A percentile compares a stretch with the other conserved stretches of the same genome.
phyloP scores from a whole-genome alignment of 2,329 filamentous ascomycete genomes.

The Penicillium sp. region DNA sequence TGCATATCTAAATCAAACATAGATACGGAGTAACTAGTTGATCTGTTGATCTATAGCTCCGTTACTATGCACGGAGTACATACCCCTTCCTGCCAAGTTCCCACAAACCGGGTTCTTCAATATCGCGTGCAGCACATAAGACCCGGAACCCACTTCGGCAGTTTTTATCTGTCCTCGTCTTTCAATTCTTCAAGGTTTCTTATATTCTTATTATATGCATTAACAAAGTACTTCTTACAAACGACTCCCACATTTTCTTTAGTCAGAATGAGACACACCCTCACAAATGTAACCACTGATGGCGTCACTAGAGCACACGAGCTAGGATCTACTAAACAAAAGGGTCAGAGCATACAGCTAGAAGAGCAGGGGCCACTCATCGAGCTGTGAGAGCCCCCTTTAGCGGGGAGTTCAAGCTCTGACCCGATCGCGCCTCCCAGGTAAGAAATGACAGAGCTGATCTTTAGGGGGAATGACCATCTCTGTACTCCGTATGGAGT shows the following conservation, averaged over 20 bases:
- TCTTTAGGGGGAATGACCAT: neutral
- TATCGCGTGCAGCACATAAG: constrained; percentile 9
- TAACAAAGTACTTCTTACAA: neutral
- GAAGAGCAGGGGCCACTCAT: constrained; percentile 17
- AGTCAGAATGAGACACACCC: neutral
- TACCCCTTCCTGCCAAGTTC: neutral
- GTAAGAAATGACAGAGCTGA: constrained; percentile 18
- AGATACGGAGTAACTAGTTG: neutral
- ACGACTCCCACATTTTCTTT: neutral
- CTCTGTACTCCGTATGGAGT: neutral
- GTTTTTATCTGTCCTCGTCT: neutral
- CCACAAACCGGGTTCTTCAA: neutral
- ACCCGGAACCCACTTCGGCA: constrained; percentile 1
- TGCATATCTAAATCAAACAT: neutral
- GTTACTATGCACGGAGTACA: neutral
- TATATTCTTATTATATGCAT: neutral
- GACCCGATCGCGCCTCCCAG: constrained; percentile 10
- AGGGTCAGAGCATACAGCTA: neutral
- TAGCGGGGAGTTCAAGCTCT: constrained; percentile 13
- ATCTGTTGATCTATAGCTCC: neutral
- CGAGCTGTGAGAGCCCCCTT: constrained; percentile 15
- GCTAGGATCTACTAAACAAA: constrained; percentile 12
- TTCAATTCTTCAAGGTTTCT: neutral
- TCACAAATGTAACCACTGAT: neutral
- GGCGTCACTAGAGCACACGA: constrained; percentile 7